phyloP scores from a whole-genome alignment of 2,329 filamentous ascomycete genomes.

The Aspergillus bombycis region DNA sequence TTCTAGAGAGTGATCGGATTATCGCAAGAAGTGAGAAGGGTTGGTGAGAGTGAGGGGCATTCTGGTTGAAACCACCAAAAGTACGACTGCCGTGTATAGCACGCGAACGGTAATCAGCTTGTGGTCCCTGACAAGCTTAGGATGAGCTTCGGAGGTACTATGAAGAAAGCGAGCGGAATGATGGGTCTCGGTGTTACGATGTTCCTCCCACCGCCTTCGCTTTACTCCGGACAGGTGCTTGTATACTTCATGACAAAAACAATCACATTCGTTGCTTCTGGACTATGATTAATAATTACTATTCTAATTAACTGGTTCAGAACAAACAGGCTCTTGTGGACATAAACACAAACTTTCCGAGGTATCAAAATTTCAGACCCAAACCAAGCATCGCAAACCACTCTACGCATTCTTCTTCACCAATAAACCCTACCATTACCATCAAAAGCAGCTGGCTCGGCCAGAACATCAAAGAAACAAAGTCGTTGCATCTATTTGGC shows the following conservation, averaged over 20 bases:
- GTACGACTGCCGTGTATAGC: neutral
- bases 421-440: slow-evolving; percentile 17
- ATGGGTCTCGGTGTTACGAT: slow-evolving; percentile 1
- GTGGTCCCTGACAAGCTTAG: neutral
- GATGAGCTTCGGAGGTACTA: neutral
- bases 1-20: neutral
- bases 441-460: slow-evolving; percentile 1
- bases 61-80: neutral
- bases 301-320: neutral
- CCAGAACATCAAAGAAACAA: neutral
- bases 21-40: neutral
- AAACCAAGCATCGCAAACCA: slow-evolving; percentile 15
- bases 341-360: slow-evolving; percentile 14
- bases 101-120: neutral
- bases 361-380: slow-evolving; percentile 24
- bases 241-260: neutral
- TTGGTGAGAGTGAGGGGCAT: neutral
- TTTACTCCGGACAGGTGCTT: too few species aligned
- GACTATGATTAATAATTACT: slow-evolving; percentile 10
- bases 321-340: slow-evolving; percentile 7
- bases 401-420: slow-evolving; percentile 17
- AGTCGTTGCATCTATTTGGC: slow-evolving; percentile 17
- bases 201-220: neutral
- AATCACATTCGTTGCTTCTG: neutral
- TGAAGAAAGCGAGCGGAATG: neutral